Percentiles rank a stretch among this genome's conserved stretches.
Conservation (phyloP, 2,329 filamentous ascomycete genomes). For the Hypoxylon sp. region DNA sequence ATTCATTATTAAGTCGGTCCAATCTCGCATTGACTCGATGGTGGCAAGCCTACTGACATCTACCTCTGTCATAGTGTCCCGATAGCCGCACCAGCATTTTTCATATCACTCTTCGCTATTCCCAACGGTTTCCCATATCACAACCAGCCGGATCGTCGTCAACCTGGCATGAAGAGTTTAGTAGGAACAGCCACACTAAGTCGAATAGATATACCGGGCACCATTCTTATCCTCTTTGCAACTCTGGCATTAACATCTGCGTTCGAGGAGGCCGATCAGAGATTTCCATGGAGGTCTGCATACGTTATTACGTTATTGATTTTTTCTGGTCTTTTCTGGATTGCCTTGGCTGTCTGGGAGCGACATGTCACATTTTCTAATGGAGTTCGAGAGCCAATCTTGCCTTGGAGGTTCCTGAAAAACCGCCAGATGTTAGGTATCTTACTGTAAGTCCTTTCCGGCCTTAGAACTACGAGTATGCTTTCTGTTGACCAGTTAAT, state of each 20-base stretch:
- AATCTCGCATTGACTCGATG: background rate
- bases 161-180: background rate
- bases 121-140: slow-evolving; percentile 32
- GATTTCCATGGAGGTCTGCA: slow-evolving; percentile 45
- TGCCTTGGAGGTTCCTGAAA: slow-evolving; percentile 44
- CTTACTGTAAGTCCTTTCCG: slow-evolving; percentile 33
- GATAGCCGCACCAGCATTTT: slow-evolving; percentile 9
- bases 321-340: slow-evolving; percentile 41
- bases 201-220: slow-evolving; percentile 42
- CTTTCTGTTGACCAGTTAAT: background rate
- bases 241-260: slow-evolving; percentile 36
- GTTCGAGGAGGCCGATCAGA: slow-evolving; percentile 45
- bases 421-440: slow-evolving; percentile 45
- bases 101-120: slow-evolving; percentile 21
- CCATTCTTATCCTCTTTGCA: slow-evolving; percentile 41
- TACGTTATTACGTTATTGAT: slow-evolving; percentile 46
- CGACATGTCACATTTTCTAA: slow-evolving; percentile 36
- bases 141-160: background rate
- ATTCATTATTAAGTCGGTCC: slow-evolving; percentile 47
- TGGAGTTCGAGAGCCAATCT: slow-evolving; percentile 37
- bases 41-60: background rate
- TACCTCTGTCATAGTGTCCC: slow-evolving; percentile 29
- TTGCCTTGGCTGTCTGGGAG: slow-evolving; percentile 40
- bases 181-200: slow-evolving; percentile 12
- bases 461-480: background rate